A percentile compares a stretch with the other conserved stretches of the same genome.
These are phyloP conservation scores for Pythium scleroteichum DNA, from an alignment of 352 stramenopile species.

Conservation along the genomic window DNA sequence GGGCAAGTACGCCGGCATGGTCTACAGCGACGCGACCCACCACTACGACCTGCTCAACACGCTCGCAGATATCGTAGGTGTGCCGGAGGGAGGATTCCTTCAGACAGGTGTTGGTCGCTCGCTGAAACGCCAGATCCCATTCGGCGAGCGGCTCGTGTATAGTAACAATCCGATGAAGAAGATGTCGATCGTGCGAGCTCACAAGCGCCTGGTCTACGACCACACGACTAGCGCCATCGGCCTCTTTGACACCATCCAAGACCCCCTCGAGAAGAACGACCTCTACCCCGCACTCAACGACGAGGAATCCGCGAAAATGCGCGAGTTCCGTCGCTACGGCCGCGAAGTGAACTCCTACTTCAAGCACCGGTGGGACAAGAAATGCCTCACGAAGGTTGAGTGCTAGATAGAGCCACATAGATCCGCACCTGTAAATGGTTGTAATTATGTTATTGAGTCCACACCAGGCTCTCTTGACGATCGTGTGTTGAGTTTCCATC, in stretches of 20 bases:
- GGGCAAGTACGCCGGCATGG: conserved; percentile 8
- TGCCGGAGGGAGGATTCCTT: conserved; percentile 15
- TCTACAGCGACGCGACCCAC: conserved; percentile 12
- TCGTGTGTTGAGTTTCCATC: not conserved
- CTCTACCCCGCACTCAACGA: conserved; percentile 26
- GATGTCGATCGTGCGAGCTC: conserved; percentile 37
- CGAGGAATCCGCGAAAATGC: conserved; percentile 20
- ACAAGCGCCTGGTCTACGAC: conserved; percentile 46
- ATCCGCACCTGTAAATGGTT: not conserved
- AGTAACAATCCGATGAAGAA: conserved; percentile 58
- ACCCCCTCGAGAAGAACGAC: conserved; percentile 42
- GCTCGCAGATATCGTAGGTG: conserved; percentile 25
- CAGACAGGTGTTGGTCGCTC: conserved; percentile 26
- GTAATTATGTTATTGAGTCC: conserved; percentile 1
- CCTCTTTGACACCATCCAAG: conserved; percentile 38
- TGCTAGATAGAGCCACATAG: conserved; percentile 16
- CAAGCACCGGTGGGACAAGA: conserved; percentile 40
- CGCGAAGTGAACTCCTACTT: conserved; percentile 49
- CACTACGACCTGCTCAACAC: conserved; percentile 30
- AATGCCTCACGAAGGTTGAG: conserved; percentile 32
- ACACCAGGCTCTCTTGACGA: not conserved
- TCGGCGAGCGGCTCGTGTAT: conserved; percentile 38
- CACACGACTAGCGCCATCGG: conserved; percentile 30
- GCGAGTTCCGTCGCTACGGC: conserved; percentile 14
- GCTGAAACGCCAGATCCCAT: conserved; percentile 41